These are phyloP conservation scores for Passiflora organensis DNA, from an alignment of 345 rosid genomes.

Conservation along the genomic window DNA sequence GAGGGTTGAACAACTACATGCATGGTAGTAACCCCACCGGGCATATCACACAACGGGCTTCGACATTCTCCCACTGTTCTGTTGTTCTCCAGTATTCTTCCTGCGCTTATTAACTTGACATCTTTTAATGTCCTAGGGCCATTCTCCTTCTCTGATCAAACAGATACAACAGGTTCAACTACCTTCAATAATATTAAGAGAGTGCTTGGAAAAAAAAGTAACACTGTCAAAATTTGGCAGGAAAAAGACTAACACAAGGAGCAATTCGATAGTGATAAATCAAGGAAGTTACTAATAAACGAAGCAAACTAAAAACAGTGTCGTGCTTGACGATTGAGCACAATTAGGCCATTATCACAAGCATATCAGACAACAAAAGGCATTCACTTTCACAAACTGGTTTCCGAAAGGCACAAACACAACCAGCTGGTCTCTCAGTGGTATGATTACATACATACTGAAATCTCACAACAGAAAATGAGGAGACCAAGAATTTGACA, in stretches of 20 bases:
- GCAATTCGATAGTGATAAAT: background rate
- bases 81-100: constrained; percentile 85
- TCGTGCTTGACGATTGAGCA: background rate
- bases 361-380: too few relatives aligned
- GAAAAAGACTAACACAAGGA: background rate
- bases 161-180: background rate
- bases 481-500: too few relatives aligned
- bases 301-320: background rate
- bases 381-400: too few relatives aligned
- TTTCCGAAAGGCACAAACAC: too few relatives aligned
- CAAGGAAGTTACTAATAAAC: background rate
- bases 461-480: too few relatives aligned
- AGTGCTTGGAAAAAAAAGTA: background rate
- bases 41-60: constrained; percentile 72
- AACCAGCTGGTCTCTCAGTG: too few relatives aligned
- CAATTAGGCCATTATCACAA: too few relatives aligned
- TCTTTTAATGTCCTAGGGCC: constrained; percentile 88
- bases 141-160: constrained; percentile 65
- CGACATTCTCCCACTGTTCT: constrained; percentile 73
- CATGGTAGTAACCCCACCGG: constrained; percentile 92
- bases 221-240: background rate
- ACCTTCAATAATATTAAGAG: background rate
- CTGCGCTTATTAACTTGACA: constrained; percentile 87
- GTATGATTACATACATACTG: too few relatives aligned
- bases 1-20: constrained; percentile 92